Evolutionary conservation across 768 basidiomycete genomes (phyloP), one percentile per base, ranked within the genome.

Genomic region (Termitomyces sp.): DNA sequence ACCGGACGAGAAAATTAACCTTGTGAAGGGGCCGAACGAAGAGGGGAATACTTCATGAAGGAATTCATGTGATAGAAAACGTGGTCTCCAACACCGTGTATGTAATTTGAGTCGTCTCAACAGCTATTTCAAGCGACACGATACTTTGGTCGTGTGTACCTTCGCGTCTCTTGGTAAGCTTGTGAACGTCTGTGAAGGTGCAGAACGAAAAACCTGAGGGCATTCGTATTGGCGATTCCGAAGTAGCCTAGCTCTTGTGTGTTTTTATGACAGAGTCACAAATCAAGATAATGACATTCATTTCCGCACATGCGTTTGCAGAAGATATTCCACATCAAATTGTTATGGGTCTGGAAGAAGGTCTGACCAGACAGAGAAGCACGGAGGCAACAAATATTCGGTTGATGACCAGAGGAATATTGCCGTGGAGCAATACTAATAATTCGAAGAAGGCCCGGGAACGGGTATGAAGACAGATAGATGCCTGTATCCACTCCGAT

Each of bases 1-100:
- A 63, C 68, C 65, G 68, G 62, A 29, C 19, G 31, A 44, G 38
- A 23, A 8, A 40, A n/a, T 37, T 21, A 11, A 14, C 23, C 41
- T 53, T 29, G 25, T 21, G 16, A 37, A 34, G 14, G 51, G n/a
- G 23, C 5, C 52, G 29, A 23, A 34, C 21, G 10, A 34, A 23
- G 29, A 53, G 38, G 16, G 29, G 27, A 19, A n/a, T 27, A 31
- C 59, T 62, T 61, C 59, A 54, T 62, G 62, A 57, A 35, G 37
- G 46, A 17, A 29, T 42, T 12, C 61, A 62, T 59, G 59, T 62
- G 61, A 55, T 43, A 41, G 35, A 16, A n/a, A 37, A 50, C 25
- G 23, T 37, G 23, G 48, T 17, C 14, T 47, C n/a, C 46, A 32
- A 32, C 41, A 44, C 43, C 17, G 25, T 27, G 16, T 9, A 44